A percentile compares a stretch with the other conserved stretches of the same genome.
Evolutionary conservation across 169 alveolate genomes (phyloP).

Genomic region (Ichthyophthirius multifiliis): DNA sequence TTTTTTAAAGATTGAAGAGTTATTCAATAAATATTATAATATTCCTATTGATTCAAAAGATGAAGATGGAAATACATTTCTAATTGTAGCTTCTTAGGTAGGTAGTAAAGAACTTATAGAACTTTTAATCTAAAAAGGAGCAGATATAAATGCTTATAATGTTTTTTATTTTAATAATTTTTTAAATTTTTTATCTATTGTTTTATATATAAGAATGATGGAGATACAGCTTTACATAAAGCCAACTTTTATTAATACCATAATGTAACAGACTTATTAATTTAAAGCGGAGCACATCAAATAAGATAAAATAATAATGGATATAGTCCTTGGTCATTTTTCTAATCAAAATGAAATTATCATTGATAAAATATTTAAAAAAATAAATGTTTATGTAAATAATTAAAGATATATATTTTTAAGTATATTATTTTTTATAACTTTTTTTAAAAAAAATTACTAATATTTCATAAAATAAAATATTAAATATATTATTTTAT

Average conservation of each 20-base stretch:
- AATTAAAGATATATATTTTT: too few relatives aligned
- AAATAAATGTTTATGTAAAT: too few relatives aligned
- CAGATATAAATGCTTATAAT: conserved; percentile 6
- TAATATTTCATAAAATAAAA: too few relatives aligned
- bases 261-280: background rate
- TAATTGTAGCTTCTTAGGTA: background rate
- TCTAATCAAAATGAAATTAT: too few relatives aligned
- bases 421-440: too few relatives aligned
- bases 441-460: too few relatives aligned
- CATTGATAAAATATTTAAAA: too few relatives aligned
- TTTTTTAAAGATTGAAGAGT: background rate
- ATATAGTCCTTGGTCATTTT: background rate
- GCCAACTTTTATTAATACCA: background rate
- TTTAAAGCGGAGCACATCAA: background rate
- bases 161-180: background rate
- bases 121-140: background rate
- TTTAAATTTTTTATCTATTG: background rate
- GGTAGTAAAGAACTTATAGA: conserved; percentile 1
- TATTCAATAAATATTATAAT: background rate
- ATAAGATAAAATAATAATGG: background rate
- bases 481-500: too few relatives aligned
- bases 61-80: background rate
- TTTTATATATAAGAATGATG: background rate
- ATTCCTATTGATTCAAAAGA: background rate
- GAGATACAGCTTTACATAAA: background rate